phyloP scores from a whole-genome alignment of 148 eudicot genomes.

The Pharnaceum exiguum region DNA sequence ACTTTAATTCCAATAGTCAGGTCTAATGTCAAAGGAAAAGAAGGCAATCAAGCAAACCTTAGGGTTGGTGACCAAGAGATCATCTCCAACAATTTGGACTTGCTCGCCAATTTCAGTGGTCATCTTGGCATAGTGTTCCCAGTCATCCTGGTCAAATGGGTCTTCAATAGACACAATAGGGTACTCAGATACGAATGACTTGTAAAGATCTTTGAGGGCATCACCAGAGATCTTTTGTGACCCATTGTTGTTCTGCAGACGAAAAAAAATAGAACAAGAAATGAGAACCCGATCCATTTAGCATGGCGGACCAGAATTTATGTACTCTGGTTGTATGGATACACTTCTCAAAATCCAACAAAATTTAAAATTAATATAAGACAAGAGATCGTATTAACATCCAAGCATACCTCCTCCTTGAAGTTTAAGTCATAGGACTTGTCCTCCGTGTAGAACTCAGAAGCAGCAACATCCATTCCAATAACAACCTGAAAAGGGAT shows the following conservation, averaged over 20 bases:
- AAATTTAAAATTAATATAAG: too few species aligned
- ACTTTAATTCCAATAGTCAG: background rate
- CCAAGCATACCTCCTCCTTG: constrained; percentile 75
- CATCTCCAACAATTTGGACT: constrained; percentile 97
- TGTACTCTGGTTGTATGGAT: too few species aligned
- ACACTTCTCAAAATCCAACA: too few species aligned
- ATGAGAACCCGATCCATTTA: too few species aligned
- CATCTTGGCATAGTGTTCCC: constrained; percentile 81
- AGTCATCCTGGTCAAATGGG: constrained; percentile 97
- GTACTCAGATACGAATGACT: constrained; percentile 76
- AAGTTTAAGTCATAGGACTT: constrained; percentile 91
- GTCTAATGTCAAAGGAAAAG: background rate
- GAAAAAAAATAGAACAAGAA: background rate
- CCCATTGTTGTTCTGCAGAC: constrained; percentile 79
- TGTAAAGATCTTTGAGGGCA: constrained; percentile 88
- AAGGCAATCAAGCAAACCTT: constrained; percentile 43
- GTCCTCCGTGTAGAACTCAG: constrained; percentile 87
- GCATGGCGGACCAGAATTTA: too few species aligned
- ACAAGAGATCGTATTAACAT: background rate
- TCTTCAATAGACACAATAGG: constrained; percentile 96
- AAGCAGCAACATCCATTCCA: constrained; percentile 99
- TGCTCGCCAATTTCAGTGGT: constrained; percentile 68
- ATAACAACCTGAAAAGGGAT: constrained; percentile 63
- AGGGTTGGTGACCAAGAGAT: constrained; percentile 95
- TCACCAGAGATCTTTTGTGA: constrained; percentile 78